Evolutionary conservation across 164 flowering plant genomes (phyloP), one percentile per base, ranked within the genome.

Genomic region (Tetracentron sinense): DNA sequence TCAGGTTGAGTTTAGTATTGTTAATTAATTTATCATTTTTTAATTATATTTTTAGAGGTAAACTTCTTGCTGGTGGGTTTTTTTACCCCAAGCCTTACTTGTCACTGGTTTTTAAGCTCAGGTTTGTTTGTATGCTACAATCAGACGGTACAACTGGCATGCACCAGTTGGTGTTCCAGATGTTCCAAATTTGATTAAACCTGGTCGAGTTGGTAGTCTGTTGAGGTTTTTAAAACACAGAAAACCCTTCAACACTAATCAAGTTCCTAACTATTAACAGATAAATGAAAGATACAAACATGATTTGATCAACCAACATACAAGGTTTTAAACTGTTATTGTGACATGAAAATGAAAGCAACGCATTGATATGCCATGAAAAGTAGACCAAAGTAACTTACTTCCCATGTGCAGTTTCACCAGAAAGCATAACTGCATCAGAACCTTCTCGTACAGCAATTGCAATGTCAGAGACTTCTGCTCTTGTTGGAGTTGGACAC

Each of bases 371-470:
- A 47, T 47, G 44, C 1, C 27, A 46, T 27, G 7, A 15, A 17
- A 46, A 42, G 8, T 38, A 8, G 44, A n/a, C 25, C n/a, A 35
- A 16, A 15, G 42, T 7, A n/a, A 80, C 99, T 73, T 75, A 95
- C 99, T 85, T 95, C 52, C 99, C 99, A 74, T 95, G 97, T 31
- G 99, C 99, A 72, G 97, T 95, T 87, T 95, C 99, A 59, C 97
- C 99, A 54, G 99, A 95, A 59, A 95, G 96, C 99, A 95, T 95
- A 65, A 95, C 60, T 38, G 97, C 97, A 82, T 95, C 97, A 70
- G 99, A 82, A 81, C 99, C 88, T 80, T 92, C 97, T 44, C 90
- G 74, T 22, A 95, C 99, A 21, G 99, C 99, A 71, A 92, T 92
- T 52, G 97, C 96, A 74, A 95, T 92, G 72, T 95, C 99, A 69